phyloP scores from a whole-genome alignment of 768 basidiomycete genomes.

The Russula ochroleuca region DNA sequence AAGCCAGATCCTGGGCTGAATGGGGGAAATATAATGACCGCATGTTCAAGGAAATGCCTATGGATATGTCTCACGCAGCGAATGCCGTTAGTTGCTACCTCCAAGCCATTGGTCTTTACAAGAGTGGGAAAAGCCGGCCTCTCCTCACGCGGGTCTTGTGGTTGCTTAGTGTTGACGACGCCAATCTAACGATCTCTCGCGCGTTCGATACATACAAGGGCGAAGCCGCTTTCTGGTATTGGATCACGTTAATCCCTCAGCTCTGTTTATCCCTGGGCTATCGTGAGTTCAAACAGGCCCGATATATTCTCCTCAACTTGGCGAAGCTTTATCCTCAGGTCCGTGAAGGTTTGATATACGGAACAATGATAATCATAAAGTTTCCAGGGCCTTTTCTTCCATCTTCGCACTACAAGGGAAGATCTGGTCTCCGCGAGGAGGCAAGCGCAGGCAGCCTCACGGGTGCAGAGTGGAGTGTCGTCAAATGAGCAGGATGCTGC shows the following conservation, averaged over 20 bases:
- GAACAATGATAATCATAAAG: background rate
- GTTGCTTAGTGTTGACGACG: constrained; percentile 91
- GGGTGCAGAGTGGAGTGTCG: constrained; percentile 28
- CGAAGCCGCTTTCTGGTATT: constrained; percentile 96
- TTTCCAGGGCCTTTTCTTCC: constrained; percentile 87
- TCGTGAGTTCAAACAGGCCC: constrained; percentile 89
- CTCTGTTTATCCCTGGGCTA: constrained; percentile 85
- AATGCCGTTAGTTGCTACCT: constrained; percentile 97
- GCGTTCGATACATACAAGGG: constrained; percentile 95
- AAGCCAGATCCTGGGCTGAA: constrained; percentile 97
- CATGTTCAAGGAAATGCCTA: constrained; percentile 83
- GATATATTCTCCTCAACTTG: constrained; percentile 81
- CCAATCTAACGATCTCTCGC: constrained; percentile 59
- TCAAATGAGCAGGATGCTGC: constrained; percentile 18
- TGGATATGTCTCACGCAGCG: constrained; percentile 69
- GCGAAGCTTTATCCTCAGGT: constrained; percentile 93
- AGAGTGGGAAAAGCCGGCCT: constrained; percentile 87
- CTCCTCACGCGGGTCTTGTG: constrained; percentile 91
- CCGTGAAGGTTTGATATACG: constrained; percentile 6
- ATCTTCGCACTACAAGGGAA: constrained; percentile 78
- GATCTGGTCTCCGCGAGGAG: constrained; percentile 53
- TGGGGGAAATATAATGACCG: constrained; percentile 95
- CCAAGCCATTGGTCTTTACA: constrained; percentile 94
- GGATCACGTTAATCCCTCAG: constrained; percentile 97
- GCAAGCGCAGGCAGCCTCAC: constrained; percentile 38